Conservation (phyloP, 768 basidiomycete species). For the Arthromyces matolae region DNA sequence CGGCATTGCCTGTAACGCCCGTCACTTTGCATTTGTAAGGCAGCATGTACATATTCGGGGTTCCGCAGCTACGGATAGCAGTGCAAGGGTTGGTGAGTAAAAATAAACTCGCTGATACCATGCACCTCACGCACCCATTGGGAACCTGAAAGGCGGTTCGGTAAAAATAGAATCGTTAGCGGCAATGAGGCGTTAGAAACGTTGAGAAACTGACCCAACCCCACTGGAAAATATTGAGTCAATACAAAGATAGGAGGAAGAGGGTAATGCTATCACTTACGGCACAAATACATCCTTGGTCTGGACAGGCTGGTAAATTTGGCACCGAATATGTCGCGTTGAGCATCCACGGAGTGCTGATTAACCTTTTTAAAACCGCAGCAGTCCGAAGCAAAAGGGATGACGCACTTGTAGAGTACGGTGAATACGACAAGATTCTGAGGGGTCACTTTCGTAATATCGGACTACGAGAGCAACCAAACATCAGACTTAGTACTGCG, state of each 20-base stretch:
- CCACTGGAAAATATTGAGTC: conserved; percentile 36
- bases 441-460: conserved; percentile 41
- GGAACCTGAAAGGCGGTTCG: conserved; percentile 26
- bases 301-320: conserved; percentile 45
- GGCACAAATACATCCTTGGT: conserved; percentile 48
- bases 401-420: conserved; percentile 41
- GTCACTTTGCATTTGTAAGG: conserved; percentile 47
- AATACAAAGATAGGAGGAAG: background rate
- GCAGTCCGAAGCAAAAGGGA: background rate
- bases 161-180: conserved; percentile 2
- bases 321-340: conserved; percentile 45
- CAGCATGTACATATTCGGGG: conserved; percentile 50
- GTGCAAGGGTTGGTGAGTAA: background rate
- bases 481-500: background rate
- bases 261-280: conserved; percentile 27
- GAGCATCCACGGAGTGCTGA: conserved; percentile 51
- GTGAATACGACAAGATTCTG: conserved; percentile 51
- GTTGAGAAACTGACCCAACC: conserved; percentile 38
- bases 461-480: conserved; percentile 33
- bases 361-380: background rate
- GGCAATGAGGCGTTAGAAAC: background rate
- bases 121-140: conserved; percentile 29
- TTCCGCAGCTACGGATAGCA: conserved; percentile 36
- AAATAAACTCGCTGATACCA: background rate
- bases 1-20: conserved; percentile 32